Base-by-base conservation (phyloP, 2,329 filamentous ascomycete species). In the Fusarium caatingaense region DNA sequence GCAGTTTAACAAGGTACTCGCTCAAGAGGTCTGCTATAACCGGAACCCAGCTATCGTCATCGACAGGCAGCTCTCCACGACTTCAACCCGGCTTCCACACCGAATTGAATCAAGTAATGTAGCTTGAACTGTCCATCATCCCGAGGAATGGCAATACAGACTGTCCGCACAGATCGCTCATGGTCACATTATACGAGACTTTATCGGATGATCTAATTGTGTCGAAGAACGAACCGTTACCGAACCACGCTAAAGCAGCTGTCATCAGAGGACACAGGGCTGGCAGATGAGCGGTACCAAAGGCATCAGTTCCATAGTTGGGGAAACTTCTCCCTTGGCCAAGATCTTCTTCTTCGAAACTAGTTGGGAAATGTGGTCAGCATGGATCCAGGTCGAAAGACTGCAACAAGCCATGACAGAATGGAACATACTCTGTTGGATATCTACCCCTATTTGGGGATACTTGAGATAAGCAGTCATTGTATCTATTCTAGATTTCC, bases 201-300 rank as follows among this genome's bases (percentile, higher is more conserved):
- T 30, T n/a, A 5, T 27, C 6, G 3, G 58, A 32, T 13, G 18
- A 13, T 1, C 3, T 34, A 11, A 58, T 55, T 12, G 16, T 8
- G 12, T 51, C 16, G 11, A 73, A 70, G 11, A 62, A 57, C 8
- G 51, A 56, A 4, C 23, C 34, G 13, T 63, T 66, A 9, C 58
- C 58, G 15, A 73, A 66, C 20, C 65, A 50, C 16, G 60, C 56
- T 27, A 68, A 32, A 6, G 44, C 53, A 7, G 51, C 58, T 25
- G 56, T 63, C 62, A 60, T 70, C 16, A 71, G 45, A 2, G 62
- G 68, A 1, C 60, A 56, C 12, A 54, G 56, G 1, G 64, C 69
- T 6, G 8, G 18, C 2, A 42, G 11, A 2, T 12, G 18, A 3
- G 6, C 9, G 1, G 23, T 18, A 18, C 12, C 6, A 11, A 51